Evolutionary conservation across 2,329 filamentous ascomycete species (phyloP).

Genomic region (Hymenoscyphus albidus): DNA sequence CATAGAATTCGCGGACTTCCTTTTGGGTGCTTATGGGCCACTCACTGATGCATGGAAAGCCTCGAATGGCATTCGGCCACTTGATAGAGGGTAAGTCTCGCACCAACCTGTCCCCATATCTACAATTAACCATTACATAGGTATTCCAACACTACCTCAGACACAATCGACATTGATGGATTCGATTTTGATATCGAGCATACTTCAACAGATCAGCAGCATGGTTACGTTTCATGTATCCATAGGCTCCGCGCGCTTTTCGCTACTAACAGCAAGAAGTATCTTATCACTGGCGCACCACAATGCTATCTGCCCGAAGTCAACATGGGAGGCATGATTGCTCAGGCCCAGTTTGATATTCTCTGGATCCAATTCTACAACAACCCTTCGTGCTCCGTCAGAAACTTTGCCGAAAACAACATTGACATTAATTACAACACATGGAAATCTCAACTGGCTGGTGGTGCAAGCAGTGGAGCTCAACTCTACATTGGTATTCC

Average conservation of each 20-base stretch:
- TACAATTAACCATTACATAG: slow-evolving; percentile 25
- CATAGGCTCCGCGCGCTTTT: slow-evolving; percentile 30
- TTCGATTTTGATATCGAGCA: slow-evolving; percentile 36
- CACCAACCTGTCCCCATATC: no score
- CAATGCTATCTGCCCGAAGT: slow-evolving; percentile 32
- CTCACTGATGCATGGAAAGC: slow-evolving; percentile 32
- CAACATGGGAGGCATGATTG: slow-evolving; percentile 33
- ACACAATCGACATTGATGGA: slow-evolving; percentile 32
- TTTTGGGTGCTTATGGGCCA: slow-evolving; percentile 43
- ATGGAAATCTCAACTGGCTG: slow-evolving; percentile 24
- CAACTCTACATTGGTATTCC: slow-evolving; percentile 33
- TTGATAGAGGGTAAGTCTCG: slow-evolving; percentile 19
- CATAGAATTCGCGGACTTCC: slow-evolving; percentile 36
- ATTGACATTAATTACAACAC: slow-evolving; percentile 26
- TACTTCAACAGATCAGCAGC: slow-evolving; percentile 22
- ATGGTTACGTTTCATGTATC: slow-evolving; percentile 31
- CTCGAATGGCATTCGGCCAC: no score
- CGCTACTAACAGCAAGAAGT: slow-evolving; percentile 19
- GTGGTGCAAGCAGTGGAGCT: slow-evolving; percentile 27
- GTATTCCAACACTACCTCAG: slow-evolving; percentile 12
- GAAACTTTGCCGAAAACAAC: slow-evolving; percentile 24
- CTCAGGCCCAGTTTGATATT: slow-evolving; percentile 30
- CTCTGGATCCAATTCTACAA: slow-evolving; percentile 36
- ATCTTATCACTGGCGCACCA: slow-evolving; percentile 34
- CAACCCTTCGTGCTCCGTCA: slow-evolving; percentile 30